Evolutionary conservation across 2,329 filamentous ascomycete species (phyloP).

Genomic region (Cladosporium cucumerinum): DNA sequence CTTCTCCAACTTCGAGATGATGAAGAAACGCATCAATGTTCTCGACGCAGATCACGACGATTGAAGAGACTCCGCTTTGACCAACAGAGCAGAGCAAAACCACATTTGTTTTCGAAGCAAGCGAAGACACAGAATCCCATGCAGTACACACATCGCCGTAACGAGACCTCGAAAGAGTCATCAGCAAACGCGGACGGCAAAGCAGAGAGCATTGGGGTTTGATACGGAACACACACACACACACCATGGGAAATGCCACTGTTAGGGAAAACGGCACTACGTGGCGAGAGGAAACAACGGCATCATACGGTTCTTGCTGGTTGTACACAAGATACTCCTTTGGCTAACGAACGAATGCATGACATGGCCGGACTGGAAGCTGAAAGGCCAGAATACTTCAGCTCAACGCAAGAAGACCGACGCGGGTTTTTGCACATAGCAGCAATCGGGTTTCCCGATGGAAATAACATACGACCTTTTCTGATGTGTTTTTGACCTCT

Average conservation of each 20-base stretch:
- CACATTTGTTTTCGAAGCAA: neutral
- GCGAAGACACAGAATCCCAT: neutral
- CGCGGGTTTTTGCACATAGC: neutral
- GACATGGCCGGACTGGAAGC: neutral
- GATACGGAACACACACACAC: neutral
- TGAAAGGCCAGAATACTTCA: neutral
- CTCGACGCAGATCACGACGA: slow-evolving; percentile 11
- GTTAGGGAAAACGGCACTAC: slow-evolving; percentile 2
- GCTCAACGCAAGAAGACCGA: neutral
- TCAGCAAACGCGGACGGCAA: neutral
- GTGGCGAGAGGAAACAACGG: neutral
- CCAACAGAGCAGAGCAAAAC: neutral
- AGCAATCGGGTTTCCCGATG: neutral
- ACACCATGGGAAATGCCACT: neutral
- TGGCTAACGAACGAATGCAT: neutral
- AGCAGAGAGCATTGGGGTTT: neutral
- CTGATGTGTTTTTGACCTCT: neutral
- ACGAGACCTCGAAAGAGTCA: neutral
- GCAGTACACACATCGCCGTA: neutral
- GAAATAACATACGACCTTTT: neutral
- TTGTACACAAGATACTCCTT: neutral
- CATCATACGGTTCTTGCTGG: neutral
- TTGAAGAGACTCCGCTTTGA: neutral
- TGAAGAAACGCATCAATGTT: slow-evolving; percentile 59
- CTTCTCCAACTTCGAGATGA: slow-evolving; percentile 82